These are phyloP conservation scores for Strobilomyces confusus DNA, from an alignment of 768 basidiomycete species.

Conservation along the genomic window DNA sequence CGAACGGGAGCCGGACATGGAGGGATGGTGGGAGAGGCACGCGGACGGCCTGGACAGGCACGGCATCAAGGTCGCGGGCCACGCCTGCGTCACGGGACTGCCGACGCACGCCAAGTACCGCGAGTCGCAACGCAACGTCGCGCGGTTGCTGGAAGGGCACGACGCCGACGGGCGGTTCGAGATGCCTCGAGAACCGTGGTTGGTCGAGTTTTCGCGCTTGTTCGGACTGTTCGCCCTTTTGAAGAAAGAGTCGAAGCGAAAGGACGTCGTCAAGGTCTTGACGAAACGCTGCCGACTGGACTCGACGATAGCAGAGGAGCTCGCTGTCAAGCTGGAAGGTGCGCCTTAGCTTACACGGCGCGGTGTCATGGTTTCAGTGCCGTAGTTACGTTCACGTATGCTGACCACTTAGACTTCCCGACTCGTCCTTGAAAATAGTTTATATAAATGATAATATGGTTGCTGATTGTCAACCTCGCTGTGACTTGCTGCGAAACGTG, in stretches of 20 bases:
- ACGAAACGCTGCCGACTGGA: constrained; percentile 29
- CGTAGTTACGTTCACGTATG: neutral
- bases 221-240: constrained; percentile 23
- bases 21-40: constrained; percentile 34
- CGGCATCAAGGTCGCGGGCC: constrained; percentile 25
- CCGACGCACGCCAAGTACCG: constrained; percentile 27
- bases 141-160: constrained; percentile 12
- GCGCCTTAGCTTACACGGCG: neutral
- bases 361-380: neutral
- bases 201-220: constrained; percentile 21
- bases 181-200: constrained; percentile 27
- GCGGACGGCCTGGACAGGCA: constrained; percentile 18
- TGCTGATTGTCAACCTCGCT: neutral
- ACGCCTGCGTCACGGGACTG: constrained; percentile 36
- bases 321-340: constrained; percentile 18
- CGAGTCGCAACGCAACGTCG: constrained; percentile 19
- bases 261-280: constrained; percentile 23
- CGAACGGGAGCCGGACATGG: constrained; percentile 34
- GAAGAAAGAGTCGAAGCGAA: constrained; percentile 21
- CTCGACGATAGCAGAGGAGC: constrained; percentile 16
- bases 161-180: constrained; percentile 15
- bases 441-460: neutral
- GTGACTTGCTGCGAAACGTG: too few species aligned
- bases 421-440: constrained; percentile 4
- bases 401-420: neutral